phyloP scores from a whole-genome alignment of 2,329 filamentous ascomycete species.

The Endoconidiophora laricicola region DNA sequence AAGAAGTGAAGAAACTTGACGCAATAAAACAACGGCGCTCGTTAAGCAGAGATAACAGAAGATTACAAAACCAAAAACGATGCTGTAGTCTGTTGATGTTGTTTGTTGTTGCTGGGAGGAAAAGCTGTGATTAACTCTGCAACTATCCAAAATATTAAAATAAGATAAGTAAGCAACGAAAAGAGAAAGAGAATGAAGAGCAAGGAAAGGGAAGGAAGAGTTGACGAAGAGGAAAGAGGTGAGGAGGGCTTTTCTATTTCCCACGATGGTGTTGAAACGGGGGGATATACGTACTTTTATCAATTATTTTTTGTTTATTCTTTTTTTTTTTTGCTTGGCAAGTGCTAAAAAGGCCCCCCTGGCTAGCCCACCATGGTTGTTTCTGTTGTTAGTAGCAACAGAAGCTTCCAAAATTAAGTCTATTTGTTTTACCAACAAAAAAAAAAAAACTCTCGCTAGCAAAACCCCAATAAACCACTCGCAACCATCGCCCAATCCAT shows the following conservation, averaged over 20 bases:
- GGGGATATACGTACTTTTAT: not conserved
- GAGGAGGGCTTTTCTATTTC: not conserved
- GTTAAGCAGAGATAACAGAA: conserved; percentile 9
- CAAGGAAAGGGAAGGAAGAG: not conserved
- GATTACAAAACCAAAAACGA: conserved; percentile 19
- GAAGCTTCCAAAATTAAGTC: too few relatives aligned
- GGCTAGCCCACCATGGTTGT: too few relatives aligned
- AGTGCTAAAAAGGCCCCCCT: not conserved
- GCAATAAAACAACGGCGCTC: not conserved
- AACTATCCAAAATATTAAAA: not conserved
- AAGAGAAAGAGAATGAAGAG: conserved; percentile 1
- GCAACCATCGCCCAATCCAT: too few relatives aligned
- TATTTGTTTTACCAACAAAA: not conserved
- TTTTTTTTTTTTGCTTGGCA: not conserved
- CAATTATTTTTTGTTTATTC: not conserved
- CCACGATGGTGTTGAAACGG: too few relatives aligned
- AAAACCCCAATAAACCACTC: too few relatives aligned
- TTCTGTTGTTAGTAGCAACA: too few relatives aligned
- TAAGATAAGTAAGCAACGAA: not conserved
- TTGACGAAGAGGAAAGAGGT: not conserved
- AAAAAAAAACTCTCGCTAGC: not conserved
- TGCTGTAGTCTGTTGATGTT: too few relatives aligned
- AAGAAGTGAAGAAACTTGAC: not conserved
- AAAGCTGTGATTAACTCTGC: not conserved
- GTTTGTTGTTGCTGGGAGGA: conserved; percentile 19